Percentiles rank a stretch among this genome's conserved stretches.
Evolutionary conservation across 129 eudicot species (phyloP).

Genomic region (Tagetes erecta): DNA sequence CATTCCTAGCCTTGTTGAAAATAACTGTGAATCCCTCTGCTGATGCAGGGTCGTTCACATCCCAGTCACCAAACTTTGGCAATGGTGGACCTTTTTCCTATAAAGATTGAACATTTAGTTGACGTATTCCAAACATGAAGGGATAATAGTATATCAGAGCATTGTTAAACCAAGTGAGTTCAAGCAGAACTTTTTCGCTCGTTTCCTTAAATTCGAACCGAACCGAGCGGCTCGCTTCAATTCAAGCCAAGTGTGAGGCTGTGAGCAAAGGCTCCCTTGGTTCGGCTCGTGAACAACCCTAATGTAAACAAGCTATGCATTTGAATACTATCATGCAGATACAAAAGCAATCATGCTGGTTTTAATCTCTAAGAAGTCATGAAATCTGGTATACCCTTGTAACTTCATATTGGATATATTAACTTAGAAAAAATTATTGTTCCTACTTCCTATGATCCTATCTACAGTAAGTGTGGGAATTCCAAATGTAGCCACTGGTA

Average conservation of each 20-base stretch:
- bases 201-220: too few relatives aligned
- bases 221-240: too few relatives aligned
- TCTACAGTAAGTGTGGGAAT: neutral
- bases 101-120: conserved; percentile 1
- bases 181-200: too few relatives aligned
- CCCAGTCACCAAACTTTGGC: conserved; percentile 94
- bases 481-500: neutral
- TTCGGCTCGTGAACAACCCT: too few relatives aligned
- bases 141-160: neutral
- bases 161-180: too few relatives aligned
- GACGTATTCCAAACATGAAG: neutral
- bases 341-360: neutral
- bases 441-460: neutral
- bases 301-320: neutral
- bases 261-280: too few relatives aligned
- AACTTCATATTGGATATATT: neutral
- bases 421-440: conserved; percentile 12
- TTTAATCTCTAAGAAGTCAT: conserved; percentile 5
- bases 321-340: neutral
- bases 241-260: too few relatives aligned
- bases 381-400: neutral
- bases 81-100: conserved; percentile 79
- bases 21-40: conserved; percentile 86
- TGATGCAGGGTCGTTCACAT: conserved; percentile 82
- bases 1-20: conserved; percentile 74